Evolutionary conservation across 768 basidiomycete species (phyloP).

Genomic region (Zangia roseola): DNA sequence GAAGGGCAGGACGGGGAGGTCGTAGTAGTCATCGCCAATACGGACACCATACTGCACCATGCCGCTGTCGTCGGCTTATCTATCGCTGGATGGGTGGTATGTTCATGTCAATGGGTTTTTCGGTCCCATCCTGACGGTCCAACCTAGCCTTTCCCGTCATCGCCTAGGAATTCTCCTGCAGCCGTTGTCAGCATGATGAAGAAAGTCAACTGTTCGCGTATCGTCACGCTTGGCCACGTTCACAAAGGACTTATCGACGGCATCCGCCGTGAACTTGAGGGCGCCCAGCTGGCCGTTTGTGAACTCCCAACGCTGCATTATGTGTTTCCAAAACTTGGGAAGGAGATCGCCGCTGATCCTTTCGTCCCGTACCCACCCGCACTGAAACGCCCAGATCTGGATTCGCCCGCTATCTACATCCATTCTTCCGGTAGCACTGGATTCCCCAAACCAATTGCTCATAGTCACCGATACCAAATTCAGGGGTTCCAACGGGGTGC

Average conservation of each 20-base stretch:
- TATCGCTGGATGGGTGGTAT: slow-evolving; percentile 5
- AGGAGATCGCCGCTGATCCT: slow-evolving; percentile 17
- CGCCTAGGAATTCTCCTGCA: slow-evolving; percentile 19
- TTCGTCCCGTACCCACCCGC: slow-evolving; percentile 12
- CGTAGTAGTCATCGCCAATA: slow-evolving; percentile 24
- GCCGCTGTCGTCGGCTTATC: slow-evolving; percentile 23
- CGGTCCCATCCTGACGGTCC: slow-evolving; percentile 11
- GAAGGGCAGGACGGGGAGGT: slow-evolving; percentile 18
- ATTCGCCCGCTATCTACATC: slow-evolving; percentile 14
- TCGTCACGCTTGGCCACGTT: slow-evolving; percentile 10
- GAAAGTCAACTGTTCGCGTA: slow-evolving; percentile 16
- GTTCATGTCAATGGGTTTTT: neutral
- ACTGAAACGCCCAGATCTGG: slow-evolving; percentile 4
- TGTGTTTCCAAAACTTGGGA: slow-evolving; percentile 38
- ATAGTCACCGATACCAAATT: slow-evolving; percentile 30
- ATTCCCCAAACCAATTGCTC: slow-evolving; percentile 42
- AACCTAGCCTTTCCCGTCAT: slow-evolving; percentile 23
- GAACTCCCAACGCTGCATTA: slow-evolving; percentile 18
- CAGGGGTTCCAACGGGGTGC: slow-evolving; percentile 37
- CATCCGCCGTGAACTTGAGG: neutral
- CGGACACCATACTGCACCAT: slow-evolving; percentile 35
- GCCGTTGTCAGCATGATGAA: slow-evolving; percentile 22
- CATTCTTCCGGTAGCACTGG: slow-evolving; percentile 42
- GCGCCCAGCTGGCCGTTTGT: slow-evolving; percentile 1
- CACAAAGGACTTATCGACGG: slow-evolving; percentile 12